These are phyloP conservation scores for Guillardia theta DNA, from an alignment of 78 protist species.

Conservation along the genomic window DNA sequence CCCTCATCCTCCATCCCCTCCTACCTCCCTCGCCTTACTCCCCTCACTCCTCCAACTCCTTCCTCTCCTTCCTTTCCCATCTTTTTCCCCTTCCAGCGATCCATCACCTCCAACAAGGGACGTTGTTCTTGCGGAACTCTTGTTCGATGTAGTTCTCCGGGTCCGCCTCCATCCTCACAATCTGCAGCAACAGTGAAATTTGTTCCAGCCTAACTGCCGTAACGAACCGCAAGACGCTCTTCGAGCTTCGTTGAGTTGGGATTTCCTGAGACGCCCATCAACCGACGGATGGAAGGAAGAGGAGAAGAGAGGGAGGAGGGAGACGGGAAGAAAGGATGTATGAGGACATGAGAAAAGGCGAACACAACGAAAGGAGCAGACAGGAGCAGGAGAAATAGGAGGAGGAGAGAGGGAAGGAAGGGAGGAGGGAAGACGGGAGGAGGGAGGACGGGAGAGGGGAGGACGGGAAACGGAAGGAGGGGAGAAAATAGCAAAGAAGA, in stretches of 20 bases:
- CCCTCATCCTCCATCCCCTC: no score
- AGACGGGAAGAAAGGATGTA: background rate
- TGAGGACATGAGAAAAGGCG: background rate
- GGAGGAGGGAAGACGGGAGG: background rate
- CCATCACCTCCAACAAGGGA: background rate
- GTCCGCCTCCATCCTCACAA: background rate
- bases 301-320: background rate
- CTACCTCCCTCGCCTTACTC: no score
- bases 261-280: no score
- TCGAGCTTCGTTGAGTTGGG: no score
- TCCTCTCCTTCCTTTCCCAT: no score
- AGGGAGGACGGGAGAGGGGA: background rate
- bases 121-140: background rate
- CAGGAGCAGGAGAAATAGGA: background rate
- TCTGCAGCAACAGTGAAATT: background rate
- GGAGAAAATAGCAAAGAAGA: background rate
- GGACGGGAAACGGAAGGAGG: background rate
- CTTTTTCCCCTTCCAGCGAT: no score
- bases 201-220: background rate
- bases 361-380: background rate
- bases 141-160: background rate
- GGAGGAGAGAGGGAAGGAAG: background rate
- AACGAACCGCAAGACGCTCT: no score
- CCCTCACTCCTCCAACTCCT: no score
- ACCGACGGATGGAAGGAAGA: background rate